phyloP scores from a whole-genome alignment of 768 basidiomycete species.

The Mycena rebaudengoi region DNA sequence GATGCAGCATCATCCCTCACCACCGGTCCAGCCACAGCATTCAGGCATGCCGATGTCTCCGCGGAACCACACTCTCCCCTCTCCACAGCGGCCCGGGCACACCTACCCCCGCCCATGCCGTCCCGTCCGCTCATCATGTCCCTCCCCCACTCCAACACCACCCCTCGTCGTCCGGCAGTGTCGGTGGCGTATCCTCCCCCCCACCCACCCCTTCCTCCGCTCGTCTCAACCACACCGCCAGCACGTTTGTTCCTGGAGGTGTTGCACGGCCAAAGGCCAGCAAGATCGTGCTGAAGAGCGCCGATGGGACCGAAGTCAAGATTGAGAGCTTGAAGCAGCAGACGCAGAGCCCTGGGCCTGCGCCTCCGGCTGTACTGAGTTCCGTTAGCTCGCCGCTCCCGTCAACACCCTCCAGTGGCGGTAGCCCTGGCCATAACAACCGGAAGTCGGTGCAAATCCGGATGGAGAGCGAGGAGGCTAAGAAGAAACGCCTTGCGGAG shows the following conservation, averaged over 20 bases:
- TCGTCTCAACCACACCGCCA: constrained; percentile 70
- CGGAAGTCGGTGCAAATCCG: constrained; percentile 56
- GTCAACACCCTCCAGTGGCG: constrained; percentile 35
- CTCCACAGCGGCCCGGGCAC: constrained; percentile 63
- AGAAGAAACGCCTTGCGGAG: constrained; percentile 55
- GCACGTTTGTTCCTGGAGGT: constrained; percentile 68
- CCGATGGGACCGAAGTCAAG: constrained; percentile 71
- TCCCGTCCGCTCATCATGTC: constrained; percentile 46
- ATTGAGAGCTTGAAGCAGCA: constrained; percentile 61
- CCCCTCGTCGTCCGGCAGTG: constrained; percentile 54
- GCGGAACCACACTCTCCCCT: constrained; percentile 58
- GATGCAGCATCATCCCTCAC: constrained; percentile 59
- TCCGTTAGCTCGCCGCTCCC: constrained; percentile 36
- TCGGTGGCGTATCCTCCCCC: constrained; percentile 64
- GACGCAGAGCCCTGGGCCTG: constrained; percentile 47
- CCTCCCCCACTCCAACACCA: constrained; percentile 57
- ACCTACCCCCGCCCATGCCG: constrained; percentile 70
- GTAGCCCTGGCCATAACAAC: constrained; percentile 49
- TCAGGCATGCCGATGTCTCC: constrained; percentile 73
- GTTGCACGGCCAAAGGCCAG: constrained; percentile 39
- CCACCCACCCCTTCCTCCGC: constrained; percentile 71
- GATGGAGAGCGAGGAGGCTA: constrained; percentile 69
- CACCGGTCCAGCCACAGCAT: constrained; percentile 55
- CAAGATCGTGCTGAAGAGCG: constrained; percentile 67
- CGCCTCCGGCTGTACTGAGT: constrained; percentile 48